Base-by-base conservation (phyloP, 2,329 filamentous ascomycete species). In the Talaromyces sp. region DNA sequence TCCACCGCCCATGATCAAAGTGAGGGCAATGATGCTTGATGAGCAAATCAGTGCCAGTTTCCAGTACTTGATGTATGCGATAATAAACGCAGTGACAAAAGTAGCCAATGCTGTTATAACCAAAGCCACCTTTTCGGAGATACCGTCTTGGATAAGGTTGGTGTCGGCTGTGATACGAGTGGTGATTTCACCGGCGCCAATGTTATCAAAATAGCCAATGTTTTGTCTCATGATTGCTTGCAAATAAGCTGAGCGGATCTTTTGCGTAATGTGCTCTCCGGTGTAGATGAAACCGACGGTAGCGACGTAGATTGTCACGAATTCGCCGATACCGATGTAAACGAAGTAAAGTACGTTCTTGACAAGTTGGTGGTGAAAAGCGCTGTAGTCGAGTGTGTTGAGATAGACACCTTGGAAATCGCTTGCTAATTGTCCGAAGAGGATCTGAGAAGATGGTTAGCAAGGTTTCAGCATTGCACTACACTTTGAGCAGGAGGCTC, bases 161-260 rank as follows among this genome's bases (percentile, higher is more conserved):
- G 92, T 96, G 74, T 98, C 93, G 11, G 93, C 89, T 0, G 93
- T 98, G 69, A 97, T 96, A 66, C 93, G 88, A 1, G 93, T 96
- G 0, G 93, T 96, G 65, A 98, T 91, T 77, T 97, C 95, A 63
- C 93, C 93, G 37, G 92, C 90, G 58, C 93, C 93, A 14, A 96
- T 83, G 71, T 95, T 95, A 76, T 98, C 95, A 76, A 96, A 96
- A 76, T 91, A 96, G 52, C 86, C 92, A 73, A 96, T 93, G 73
- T 96, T 96, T 74, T 96, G 92, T 65, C 86, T 86, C 80, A 96
- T 80, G 71, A 92, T 93, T 66, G 90, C 91, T 69, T 88, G 84
- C 6, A 99, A 84, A 70, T 98, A 98, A 68, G 91, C 84, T 72
- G 91, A 86, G 63, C 93, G 86, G 69, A 93, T 90, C 78, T 92